A percentile compares a stretch with the other conserved stretches of the same genome.
Evolutionary conservation across 495 filamentous ascomycete species (phyloP).

Genomic region (Penicillium cinerascens): DNA sequence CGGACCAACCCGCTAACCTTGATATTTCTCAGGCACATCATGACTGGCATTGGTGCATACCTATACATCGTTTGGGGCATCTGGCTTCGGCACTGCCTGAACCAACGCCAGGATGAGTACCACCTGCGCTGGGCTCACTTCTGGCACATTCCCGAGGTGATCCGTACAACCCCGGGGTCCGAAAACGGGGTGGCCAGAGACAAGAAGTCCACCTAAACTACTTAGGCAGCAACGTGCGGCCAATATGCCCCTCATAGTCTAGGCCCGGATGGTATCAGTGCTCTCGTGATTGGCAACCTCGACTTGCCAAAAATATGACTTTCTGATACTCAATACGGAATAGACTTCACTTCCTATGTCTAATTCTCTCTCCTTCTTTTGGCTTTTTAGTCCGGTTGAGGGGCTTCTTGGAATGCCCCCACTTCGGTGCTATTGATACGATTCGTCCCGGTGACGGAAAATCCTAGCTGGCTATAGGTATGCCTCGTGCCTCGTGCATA

Average conservation of each 20-base stretch:
- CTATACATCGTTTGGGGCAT: slow-evolving; percentile 84
- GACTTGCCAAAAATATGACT: slow-evolving; percentile 2
- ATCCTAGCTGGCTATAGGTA: slow-evolving; percentile 10
- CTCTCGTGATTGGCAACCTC: not conserved
- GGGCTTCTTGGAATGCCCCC: not conserved
- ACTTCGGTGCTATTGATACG: not conserved
- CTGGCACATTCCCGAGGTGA: slow-evolving; percentile 64
- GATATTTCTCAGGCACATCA: slow-evolving; percentile 51
- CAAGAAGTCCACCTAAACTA: slow-evolving; percentile 42
- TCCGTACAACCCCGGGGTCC: slow-evolving; percentile 29
- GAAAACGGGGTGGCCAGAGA: slow-evolving; percentile 29
- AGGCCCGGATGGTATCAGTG: not conserved
- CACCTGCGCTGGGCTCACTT: slow-evolving; percentile 67
- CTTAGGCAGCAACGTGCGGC: not conserved
- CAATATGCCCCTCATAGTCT: not conserved
- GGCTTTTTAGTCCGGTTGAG: not conserved
- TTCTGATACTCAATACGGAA: slow-evolving; percentile 1
- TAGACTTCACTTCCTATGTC: slow-evolving; percentile 2
- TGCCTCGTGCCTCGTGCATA: slow-evolving; percentile 6
- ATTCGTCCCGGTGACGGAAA: slow-evolving; percentile 11
- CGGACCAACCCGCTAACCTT: slow-evolving; percentile 5
- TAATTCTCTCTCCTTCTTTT: slow-evolving; percentile 1
- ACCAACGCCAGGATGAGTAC: slow-evolving; percentile 72
- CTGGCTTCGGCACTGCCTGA: slow-evolving; percentile 78
- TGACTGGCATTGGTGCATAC: slow-evolving; percentile 70